These are phyloP conservation scores for Boletus vinaceobasis DNA, from an alignment of 768 basidiomycete genomes.

Conservation along the genomic window DNA sequence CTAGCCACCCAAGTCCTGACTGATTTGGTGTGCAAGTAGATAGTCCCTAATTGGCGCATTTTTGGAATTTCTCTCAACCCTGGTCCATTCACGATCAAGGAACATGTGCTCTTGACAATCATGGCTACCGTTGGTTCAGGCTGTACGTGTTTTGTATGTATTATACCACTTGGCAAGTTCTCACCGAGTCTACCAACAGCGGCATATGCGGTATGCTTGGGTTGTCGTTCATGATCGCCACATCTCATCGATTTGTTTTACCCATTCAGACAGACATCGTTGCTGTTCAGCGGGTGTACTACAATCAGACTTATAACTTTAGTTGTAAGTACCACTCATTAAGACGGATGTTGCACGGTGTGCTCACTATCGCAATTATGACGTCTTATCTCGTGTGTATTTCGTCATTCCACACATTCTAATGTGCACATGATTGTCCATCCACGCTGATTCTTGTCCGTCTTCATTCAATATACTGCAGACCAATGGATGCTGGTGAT, in stretches of 20 bases:
- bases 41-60: constrained; percentile 49
- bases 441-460: neutral
- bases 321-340: constrained; percentile 31
- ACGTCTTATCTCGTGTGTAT: neutral
- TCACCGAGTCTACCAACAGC: constrained; percentile 20
- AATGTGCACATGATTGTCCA: neutral
- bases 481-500: constrained; percentile 62
- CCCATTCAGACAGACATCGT: constrained; percentile 56
- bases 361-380: neutral
- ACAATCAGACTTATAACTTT: constrained; percentile 56
- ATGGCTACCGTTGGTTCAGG: constrained; percentile 52
- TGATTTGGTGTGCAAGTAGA: constrained; percentile 15
- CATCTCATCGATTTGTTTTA: neutral
- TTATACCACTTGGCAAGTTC: neutral
- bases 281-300: constrained; percentile 70
- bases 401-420: neutral
- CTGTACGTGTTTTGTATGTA: constrained; percentile 15
- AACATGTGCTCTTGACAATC: constrained; percentile 64
- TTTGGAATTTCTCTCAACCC: constrained; percentile 67
- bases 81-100: constrained; percentile 76
- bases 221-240: neutral
- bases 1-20: neutral
- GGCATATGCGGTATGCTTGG: constrained; percentile 43
- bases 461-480: constrained; percentile 8
- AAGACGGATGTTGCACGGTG: neutral